These are phyloP conservation scores for Fusarium metavorans DNA, from an alignment of 2,329 filamentous ascomycete genomes.

Conservation along the genomic window DNA sequence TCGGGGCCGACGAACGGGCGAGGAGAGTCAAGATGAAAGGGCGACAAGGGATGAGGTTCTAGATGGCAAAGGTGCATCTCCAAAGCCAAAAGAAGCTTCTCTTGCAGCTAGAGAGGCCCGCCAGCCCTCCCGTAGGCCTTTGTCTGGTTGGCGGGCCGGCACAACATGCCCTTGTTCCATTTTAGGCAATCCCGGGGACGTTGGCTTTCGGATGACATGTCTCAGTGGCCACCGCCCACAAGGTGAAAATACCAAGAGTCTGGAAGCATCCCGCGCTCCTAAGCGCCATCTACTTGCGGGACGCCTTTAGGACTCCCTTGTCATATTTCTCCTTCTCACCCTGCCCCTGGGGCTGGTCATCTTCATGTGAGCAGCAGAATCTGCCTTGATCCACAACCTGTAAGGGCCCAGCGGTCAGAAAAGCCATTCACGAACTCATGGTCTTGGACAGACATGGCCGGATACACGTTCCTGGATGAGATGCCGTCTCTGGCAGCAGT, in stretches of 20 bases:
- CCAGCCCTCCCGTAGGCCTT: neutral
- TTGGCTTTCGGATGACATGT: neutral
- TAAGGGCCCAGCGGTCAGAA: neutral
- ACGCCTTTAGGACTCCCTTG: neutral
- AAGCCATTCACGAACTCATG: neutral
- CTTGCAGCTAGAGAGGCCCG: neutral
- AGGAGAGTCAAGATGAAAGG: neutral
- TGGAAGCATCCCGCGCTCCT: constrained; percentile 12
- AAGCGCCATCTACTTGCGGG: constrained; percentile 13
- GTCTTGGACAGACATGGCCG: neutral
- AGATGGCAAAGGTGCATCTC: neutral
- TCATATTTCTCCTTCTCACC: neutral
- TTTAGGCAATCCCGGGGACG: constrained; percentile 33
- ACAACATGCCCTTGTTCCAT: constrained; percentile 12
- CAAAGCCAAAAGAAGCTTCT: constrained; percentile 1
- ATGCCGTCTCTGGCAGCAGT: neutral
- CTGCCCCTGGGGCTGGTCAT: neutral
- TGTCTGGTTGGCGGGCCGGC: neutral
- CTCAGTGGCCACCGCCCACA: neutral
- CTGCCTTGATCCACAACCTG: neutral
- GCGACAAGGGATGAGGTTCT: neutral
- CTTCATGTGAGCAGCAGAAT: constrained; percentile 5
- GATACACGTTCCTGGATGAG: neutral
- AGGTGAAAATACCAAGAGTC: neutral
- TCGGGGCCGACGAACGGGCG: neutral